Base-by-base conservation (phyloP, 495 filamentous ascomycete genomes). In the Diplogelasinospora grovesii region DNA sequence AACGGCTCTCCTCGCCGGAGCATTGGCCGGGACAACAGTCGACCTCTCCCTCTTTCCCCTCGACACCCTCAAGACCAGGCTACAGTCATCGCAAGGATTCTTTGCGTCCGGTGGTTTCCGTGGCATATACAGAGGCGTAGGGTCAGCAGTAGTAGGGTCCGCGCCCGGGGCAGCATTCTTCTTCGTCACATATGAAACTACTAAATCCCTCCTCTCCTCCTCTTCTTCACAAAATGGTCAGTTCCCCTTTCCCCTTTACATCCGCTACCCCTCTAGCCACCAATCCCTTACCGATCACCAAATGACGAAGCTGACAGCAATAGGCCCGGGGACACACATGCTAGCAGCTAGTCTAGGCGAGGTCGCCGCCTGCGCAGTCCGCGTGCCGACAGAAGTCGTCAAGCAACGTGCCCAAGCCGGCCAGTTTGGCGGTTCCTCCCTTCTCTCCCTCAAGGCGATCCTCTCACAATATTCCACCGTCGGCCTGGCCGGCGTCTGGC, bases 141-240 rank as follows among this genome's bases (percentile, higher is more conserved):
- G 82, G 22, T 74, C 68, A 26, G 81, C 81, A 4, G 59, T 88
- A 22, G 78, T 96, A 51, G 92, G 92, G n/a, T 95, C 88, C 24
- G 93, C 93, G 1, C 92, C 92, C 5, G 89, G 88, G n/a, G 92
- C 92, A 5, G 90, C 92, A 28, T 86, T 95, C 48, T 98, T 98
- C 77, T 98, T 98, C 77, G 85, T 87, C 58, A 93, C 89, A 41
- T 98, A 98, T 68, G 92, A 98, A 58, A 68, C 76, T 36, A 69
- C 83, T 28, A 97, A 96, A 58, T 50, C 68, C 4, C 52, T 76
- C 8, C 65, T 87, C 24, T 5, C 52, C 13, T 1, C 34, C 13
- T 43, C 50, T 29, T 57, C 23, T 28, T 69, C 16, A 14, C n/a
- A 20, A 8, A 8, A 3, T 11, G 16, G 14, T 38, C 8, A 31